Evolutionary conservation across 2,329 filamentous ascomycete genomes (phyloP).

Genomic region (Xylaria arbuscula): DNA sequence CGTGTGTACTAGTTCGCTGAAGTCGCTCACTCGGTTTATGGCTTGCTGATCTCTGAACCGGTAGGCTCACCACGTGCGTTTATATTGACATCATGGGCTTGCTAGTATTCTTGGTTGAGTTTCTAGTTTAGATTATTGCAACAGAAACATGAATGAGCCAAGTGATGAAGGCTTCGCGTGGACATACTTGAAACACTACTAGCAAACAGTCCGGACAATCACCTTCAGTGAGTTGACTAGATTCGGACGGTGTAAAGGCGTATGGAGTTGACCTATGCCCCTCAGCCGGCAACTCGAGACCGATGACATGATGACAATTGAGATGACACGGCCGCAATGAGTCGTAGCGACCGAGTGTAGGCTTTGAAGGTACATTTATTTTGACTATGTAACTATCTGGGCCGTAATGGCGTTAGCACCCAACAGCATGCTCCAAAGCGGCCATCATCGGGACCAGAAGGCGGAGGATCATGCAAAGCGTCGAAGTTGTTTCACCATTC

Average conservation of each 20-base stretch:
- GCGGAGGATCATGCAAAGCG: constrained; percentile 11
- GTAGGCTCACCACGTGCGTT: constrained; percentile 7
- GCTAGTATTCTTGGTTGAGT: neutral
- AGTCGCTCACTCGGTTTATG: neutral
- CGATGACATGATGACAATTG: neutral
- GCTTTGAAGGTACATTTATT: neutral
- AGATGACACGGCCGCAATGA: neutral
- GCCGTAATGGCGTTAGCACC: constrained; percentile 4
- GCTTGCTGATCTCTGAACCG: neutral
- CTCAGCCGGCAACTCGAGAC: neutral
- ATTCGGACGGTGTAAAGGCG: neutral
- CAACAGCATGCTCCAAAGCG: neutral
- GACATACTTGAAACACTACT: constrained; percentile 4
- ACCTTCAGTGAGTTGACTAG: neutral
- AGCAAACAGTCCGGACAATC: no score
- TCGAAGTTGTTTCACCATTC: constrained; percentile 19
- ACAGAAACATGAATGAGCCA: constrained; percentile 16
- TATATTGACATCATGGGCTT: neutral
- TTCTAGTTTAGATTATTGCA: neutral
- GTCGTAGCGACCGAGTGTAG: neutral
- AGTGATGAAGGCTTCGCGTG: constrained; percentile 8
- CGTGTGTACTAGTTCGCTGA: neutral
- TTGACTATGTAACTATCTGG: constrained; percentile 10
- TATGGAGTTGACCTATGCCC: neutral
- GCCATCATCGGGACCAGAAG: neutral